Evolutionary conservation across 371 early-diverging fungal genomes (phyloP), one percentile per base, ranked within the genome.

Genomic region (Circinella minor): DNA sequence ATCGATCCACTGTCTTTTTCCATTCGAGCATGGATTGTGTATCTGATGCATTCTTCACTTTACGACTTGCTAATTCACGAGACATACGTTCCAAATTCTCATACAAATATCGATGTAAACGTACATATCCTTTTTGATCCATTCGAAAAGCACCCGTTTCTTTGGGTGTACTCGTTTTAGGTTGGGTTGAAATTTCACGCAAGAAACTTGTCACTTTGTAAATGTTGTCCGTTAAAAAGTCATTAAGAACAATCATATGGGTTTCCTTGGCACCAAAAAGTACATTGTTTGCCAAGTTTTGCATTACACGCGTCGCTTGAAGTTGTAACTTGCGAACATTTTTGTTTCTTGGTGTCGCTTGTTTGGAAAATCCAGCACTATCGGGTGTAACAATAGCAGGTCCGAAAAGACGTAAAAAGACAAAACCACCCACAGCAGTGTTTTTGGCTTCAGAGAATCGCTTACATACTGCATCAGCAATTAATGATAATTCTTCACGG

Each of bases 361-460:
- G 63, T 20, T 77, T 77, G 14, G 86, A 71, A 62, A 91, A 78
- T 0, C 86, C 87, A 36, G 87, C 81, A 14, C 75, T 81, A 59
- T 91, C 91, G 1, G 98, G 98, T 0, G 95, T 89, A 6, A 96
- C 91, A 64, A 97, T 96, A 0, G 94, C 94, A 3, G 98, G 98
- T 64, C 96, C 94, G 74, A 98, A 88, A 84, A 98, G 92, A 14
- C 98, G 91, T 69, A 98, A 78, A 73, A 98, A 98, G 39, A 98
- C 89, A 72, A 97, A 96, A 0, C 96, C 95, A 61, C 98, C 97
- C 0, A 98, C 96, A 20, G 96, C 95, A 0, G 91, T 92, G 38
- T 87, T 86, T 57, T 87, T 90, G 4, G 96, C 89, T 55, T 94
- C 95, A 0, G 95, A 95, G 80, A 96, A 98, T 4, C 91, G 85